Conservation (phyloP, 2,329 filamentous ascomycete genomes). For the Colletotrichum cuscutae region DNA sequence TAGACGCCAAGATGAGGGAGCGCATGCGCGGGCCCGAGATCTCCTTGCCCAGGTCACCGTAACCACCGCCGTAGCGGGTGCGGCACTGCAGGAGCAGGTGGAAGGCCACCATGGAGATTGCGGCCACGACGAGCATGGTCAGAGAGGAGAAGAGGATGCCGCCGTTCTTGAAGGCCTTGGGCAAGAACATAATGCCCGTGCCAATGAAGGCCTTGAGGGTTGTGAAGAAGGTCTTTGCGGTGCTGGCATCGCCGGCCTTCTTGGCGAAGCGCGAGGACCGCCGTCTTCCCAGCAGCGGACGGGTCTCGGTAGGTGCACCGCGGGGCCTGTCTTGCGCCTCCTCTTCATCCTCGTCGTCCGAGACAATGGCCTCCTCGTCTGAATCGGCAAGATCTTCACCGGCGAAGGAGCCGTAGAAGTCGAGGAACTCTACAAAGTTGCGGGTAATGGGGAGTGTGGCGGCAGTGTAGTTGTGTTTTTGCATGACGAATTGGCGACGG, state of each 20-base stretch:
- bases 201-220: constrained; percentile 82
- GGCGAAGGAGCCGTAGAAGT: constrained; percentile 80
- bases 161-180: constrained; percentile 82
- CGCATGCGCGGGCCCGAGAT: constrained; percentile 74
- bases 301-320: constrained; percentile 56
- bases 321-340: constrained; percentile 40
- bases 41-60: constrained; percentile 77
- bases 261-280: constrained; percentile 57
- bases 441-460: constrained; percentile 64
- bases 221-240: constrained; percentile 81
- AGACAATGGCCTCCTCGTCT: constrained; percentile 68
- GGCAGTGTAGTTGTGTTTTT: constrained; percentile 41
- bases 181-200: constrained; percentile 84
- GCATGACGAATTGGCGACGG: constrained; percentile 57
- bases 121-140: constrained; percentile 72
- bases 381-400: constrained; percentile 74
- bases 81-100: constrained; percentile 77
- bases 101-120: constrained; percentile 77
- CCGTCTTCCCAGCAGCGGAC: constrained; percentile 69
- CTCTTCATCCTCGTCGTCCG: constrained; percentile 55
- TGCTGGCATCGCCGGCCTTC: constrained; percentile 69
- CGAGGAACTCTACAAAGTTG: constrained; percentile 80
- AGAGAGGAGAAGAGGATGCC: constrained; percentile 80
- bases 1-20: constrained; percentile 73
- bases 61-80: constrained; percentile 72